Evolutionary conservation across 345 rosid species (phyloP), one percentile per base, ranked within the genome.

Genomic region (Corchorus olitorius): DNA sequence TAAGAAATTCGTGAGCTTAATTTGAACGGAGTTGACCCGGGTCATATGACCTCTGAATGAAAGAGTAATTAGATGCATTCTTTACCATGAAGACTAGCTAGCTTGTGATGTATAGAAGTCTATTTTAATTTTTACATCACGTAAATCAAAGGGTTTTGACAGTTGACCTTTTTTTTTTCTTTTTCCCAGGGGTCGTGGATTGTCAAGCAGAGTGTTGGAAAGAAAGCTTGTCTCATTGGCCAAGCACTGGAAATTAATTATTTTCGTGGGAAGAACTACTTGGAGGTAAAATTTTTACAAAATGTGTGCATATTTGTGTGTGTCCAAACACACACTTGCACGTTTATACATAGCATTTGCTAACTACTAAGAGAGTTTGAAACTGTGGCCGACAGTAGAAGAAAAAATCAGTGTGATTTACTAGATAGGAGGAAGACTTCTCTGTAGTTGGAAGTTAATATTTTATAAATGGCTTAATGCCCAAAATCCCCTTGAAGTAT

Each of bases 141-240:
- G 19, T 48, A 17, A 49, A 49, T 19, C 12, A 59, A 50, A 48
- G 22, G 60, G 35, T 81, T 12, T 27, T 73, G 39, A 56, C 11
- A 50, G 22, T 74, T 22, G 35, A 49, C 61, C 34, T 71, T 37
- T 54, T 43, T 83, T 83, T 63, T 54, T 68, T 71, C 33, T 54
- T 43, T 83, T 83, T 63, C 53, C 65, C 88, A 94, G 98, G 98
- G 98, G 49, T 93, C 98, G 5, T 94, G 98, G 98, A 93, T 93
- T 85, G 98, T 94, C 41, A 94, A 91, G 86, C 98, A 93, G 78
- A 94, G 98, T 79, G 98, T 94, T 2, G 98, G 98, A 75, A 94
- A 93, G 84, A 94, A 93, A 85, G 97, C 98, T 46, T 94, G 98
- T 84, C 88, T 93, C 77, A 79, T 91, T 81, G 98, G 98, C 75